phyloP scores from a whole-genome alignment of 345 rosid species.

The Conringia planisiliqua region DNA sequence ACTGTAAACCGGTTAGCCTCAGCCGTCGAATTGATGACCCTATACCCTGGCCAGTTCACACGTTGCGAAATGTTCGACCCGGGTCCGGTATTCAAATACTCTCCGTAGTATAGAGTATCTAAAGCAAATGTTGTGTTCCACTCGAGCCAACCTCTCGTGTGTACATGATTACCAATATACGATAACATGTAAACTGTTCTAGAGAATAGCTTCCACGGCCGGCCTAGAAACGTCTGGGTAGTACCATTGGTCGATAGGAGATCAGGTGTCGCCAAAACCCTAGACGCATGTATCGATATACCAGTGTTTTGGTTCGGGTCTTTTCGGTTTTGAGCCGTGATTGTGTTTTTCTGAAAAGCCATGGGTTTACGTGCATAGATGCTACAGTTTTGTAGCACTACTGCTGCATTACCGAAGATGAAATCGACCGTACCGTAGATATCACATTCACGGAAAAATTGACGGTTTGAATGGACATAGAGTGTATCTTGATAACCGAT shows the following conservation, averaged over 20 bases:
- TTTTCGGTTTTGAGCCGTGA: constrained; percentile 95
- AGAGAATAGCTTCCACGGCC: constrained; percentile 91
- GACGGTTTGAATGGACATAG: constrained; percentile 94
- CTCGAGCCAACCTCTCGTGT: constrained; percentile 91
- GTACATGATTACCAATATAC: constrained; percentile 70
- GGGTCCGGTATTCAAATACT: constrained; percentile 84
- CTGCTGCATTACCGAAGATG: constrained; percentile 92
- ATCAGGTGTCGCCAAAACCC: constrained; percentile 57
- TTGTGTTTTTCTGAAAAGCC: constrained; percentile 74
- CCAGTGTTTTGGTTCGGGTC: constrained; percentile 97
- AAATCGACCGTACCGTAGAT: constrained; percentile 92
- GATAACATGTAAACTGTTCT: constrained; percentile 73
- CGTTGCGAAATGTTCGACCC: constrained; percentile 64
- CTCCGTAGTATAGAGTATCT: constrained; percentile 86
- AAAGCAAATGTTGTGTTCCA: constrained; percentile 79
- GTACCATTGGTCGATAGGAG: constrained; percentile 46
- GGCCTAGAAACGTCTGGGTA: constrained; percentile 71
- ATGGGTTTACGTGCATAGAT: constrained; percentile 82
- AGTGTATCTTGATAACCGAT: constrained; percentile 91
- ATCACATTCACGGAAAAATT: constrained; percentile 84
- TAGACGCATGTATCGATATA: constrained; percentile 83
- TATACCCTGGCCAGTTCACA: constrained; percentile 82
- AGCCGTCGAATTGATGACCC: constrained; percentile 56
- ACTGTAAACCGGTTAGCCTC: constrained; percentile 87
- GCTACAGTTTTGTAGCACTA: constrained; percentile 84